These are phyloP conservation scores for Starmerella potacharoeniae DNA, from an alignment of 805 yeast species.

Conservation along the genomic window DNA sequence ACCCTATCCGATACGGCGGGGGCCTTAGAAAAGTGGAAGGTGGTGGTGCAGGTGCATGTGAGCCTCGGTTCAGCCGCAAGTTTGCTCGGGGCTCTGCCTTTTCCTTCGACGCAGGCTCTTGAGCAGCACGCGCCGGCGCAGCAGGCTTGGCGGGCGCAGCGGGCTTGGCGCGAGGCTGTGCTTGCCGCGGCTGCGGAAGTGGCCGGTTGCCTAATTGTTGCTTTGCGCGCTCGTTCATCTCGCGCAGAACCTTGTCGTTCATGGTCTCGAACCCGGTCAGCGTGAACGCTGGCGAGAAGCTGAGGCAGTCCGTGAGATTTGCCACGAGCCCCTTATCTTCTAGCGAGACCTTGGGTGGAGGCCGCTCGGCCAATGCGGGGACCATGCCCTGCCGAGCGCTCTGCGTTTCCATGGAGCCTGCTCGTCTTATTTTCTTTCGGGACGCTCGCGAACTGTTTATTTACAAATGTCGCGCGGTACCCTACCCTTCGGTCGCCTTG, in stretches of 20 bases:
- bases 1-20: no score
- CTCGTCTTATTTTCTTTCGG: not conserved
- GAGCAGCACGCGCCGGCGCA: no score
- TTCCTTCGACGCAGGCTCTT: no score
- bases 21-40: no score
- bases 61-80: no score
- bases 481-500: not conserved
- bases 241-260: constrained; percentile 28
- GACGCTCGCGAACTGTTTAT: not conserved
- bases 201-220: constrained; percentile 6
- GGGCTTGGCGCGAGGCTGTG: not conserved
- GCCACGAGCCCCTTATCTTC: not conserved
- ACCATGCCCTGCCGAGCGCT: not conserved
- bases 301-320: constrained; percentile 7
- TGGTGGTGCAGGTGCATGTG: no score
- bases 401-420: not conserved
- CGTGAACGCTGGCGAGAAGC: constrained; percentile 17
- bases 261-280: constrained; percentile 27
- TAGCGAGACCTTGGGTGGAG: not conserved
- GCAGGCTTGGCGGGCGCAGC: no score
- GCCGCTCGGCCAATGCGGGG: not conserved
- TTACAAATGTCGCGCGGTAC: not conserved
- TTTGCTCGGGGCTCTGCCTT: no score
- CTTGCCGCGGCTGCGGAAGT: not conserved
- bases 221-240: constrained; percentile 29